These are phyloP conservation scores for Psilocybe tampanensis DNA, from an alignment of 768 basidiomycete genomes.

Conservation along the genomic window DNA sequence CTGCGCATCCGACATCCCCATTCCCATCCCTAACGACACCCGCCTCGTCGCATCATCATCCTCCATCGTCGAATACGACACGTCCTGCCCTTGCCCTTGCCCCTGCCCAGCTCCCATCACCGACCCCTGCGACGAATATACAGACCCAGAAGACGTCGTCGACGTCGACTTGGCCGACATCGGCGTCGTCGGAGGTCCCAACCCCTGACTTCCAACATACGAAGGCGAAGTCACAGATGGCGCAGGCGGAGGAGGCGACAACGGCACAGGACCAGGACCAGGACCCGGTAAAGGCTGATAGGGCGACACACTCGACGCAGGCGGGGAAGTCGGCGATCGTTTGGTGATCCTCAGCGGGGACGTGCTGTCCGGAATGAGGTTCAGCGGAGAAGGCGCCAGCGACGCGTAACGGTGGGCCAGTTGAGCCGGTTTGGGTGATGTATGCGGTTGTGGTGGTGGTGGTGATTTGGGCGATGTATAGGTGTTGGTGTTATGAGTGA, in stretches of 20 bases:
- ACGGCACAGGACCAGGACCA: neutral
- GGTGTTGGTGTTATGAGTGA: neutral
- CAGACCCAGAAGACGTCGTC: too few relatives aligned
- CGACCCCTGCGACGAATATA: too few relatives aligned
- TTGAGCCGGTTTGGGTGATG: constrained; percentile 4
- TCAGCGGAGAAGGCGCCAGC: constrained; percentile 17
- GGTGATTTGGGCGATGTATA: neutral
- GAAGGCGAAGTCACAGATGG: neutral
- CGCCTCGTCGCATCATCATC: too few relatives aligned
- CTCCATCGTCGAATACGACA: constrained; percentile 18
- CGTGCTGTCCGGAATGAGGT: constrained; percentile 6
- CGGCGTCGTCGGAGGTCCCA: too few relatives aligned
- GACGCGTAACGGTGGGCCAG: constrained; percentile 17
- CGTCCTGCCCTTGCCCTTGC: constrained; percentile 20
- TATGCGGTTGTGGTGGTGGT: neutral
- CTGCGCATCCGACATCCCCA: constrained; percentile 55
- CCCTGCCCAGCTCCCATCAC: too few relatives aligned
- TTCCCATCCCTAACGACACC: too few relatives aligned
- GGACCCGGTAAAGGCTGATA: too few relatives aligned
- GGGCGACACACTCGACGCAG: neutral
- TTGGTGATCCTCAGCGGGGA: constrained; percentile 30
- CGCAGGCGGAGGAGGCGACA: neutral
- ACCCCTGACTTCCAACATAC: too few relatives aligned
- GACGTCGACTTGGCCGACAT: too few relatives aligned
- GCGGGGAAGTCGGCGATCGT: constrained; percentile 22